Conservation (phyloP, 2,329 filamentous ascomycete genomes). For the Botrytis squamosa region DNA sequence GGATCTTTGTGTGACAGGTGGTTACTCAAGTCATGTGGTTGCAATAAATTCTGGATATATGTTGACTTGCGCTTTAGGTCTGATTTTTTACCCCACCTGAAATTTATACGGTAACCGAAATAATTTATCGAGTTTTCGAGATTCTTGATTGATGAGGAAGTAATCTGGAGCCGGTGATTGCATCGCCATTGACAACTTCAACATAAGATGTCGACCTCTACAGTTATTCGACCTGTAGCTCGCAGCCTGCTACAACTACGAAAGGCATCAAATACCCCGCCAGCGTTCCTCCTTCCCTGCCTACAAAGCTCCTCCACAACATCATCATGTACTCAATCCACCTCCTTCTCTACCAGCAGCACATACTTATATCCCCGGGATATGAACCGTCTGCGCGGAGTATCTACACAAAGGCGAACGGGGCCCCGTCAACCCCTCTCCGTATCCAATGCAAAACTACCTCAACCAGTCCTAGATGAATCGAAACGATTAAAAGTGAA, state of each 20-base stretch:
- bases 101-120: conserved; percentile 14
- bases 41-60: conserved; percentile 1
- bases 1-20: conserved; percentile 6
- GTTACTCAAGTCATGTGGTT: conserved; percentile 13
- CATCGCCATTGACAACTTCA: conserved; percentile 27
- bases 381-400: conserved; percentile 75
- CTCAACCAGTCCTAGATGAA: conserved; percentile 63
- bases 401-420: conserved; percentile 76
- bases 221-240: conserved; percentile 31
- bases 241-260: conserved; percentile 27
- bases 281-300: conserved; percentile 39
- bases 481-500: conserved; percentile 55
- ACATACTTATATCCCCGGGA: conserved; percentile 52
- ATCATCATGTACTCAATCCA: conserved; percentile 30
- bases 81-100: not conserved
- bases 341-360: conserved; percentile 38
- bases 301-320: conserved; percentile 23
- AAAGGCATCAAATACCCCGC: conserved; percentile 28
- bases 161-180: conserved; percentile 12
- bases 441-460: conserved; percentile 69
- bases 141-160: conserved; percentile 16
- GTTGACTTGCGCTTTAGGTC: conserved; percentile 11
- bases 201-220: conserved; percentile 36
- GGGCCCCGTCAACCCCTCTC: conserved; percentile 74
- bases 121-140: conserved; percentile 26